These are phyloP conservation scores for Suillus alpinus DNA, from an alignment of 768 basidiomycete genomes.

Conservation along the genomic window DNA sequence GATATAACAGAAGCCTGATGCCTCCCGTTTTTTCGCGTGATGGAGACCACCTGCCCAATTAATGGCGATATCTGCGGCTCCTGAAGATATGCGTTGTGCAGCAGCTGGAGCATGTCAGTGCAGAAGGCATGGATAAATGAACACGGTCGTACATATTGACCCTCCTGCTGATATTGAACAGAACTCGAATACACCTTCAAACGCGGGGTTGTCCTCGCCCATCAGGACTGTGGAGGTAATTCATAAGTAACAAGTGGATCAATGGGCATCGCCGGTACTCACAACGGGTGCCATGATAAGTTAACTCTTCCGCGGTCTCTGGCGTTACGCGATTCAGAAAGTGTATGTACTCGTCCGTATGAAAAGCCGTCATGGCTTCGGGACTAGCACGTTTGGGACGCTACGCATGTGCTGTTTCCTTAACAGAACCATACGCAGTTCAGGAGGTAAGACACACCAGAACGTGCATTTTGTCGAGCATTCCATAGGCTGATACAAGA, in stretches of 20 bases:
- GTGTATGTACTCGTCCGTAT: conserved; percentile 97
- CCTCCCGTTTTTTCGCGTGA: conserved; percentile 99
- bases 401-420: conserved; percentile 33
- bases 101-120: conserved; percentile 50
- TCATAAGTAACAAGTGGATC: conserved; percentile 5
- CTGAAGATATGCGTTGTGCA: conserved; percentile 74
- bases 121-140: not conserved
- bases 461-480: conserved; percentile 93
- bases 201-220: conserved; percentile 95
- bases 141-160: conserved; percentile 68
- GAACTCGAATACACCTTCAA: conserved; percentile 96
- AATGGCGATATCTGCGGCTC: conserved; percentile 78
- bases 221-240: conserved; percentile 42
- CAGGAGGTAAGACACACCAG: conserved; percentile 50
- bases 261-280: conserved; percentile 21
- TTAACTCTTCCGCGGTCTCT: conserved; percentile 85
- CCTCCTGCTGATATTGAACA: conserved; percentile 96
- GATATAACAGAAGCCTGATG: conserved; percentile 98
- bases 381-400: conserved; percentile 68
- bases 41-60: conserved; percentile 99
- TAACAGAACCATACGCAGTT: not conserved
- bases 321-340: conserved; percentile 87
- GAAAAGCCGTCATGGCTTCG: conserved; percentile 87
- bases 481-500: conserved; percentile 83
- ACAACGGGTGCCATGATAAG: conserved; percentile 85